phyloP scores from a whole-genome alignment of 2,329 filamentous ascomycete species.

The Clarireedia paspali region DNA sequence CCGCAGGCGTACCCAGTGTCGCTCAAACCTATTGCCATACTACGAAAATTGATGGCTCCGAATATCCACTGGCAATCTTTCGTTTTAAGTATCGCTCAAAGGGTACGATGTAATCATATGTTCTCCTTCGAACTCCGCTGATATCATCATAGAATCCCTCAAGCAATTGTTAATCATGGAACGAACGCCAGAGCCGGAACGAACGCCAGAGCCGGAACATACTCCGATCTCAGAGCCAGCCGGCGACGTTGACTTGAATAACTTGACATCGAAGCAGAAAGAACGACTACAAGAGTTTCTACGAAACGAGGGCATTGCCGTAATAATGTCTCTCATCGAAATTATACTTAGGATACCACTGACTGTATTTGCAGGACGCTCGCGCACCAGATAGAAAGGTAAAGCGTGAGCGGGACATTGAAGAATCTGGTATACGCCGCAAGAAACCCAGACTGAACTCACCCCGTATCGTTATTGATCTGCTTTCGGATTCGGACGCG shows the following conservation, averaged over 20 bases:
- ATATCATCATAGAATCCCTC: neutral
- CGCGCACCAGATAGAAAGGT: neutral
- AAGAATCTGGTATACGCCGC: neutral
- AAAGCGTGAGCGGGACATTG: neutral
- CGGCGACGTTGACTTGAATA: neutral
- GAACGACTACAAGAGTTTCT: conserved; percentile 1
- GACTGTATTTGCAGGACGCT: neutral
- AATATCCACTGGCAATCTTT: conserved; percentile 4
- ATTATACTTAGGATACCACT: neutral
- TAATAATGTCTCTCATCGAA: neutral
- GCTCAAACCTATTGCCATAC: accelerated
- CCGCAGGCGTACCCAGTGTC: neutral
- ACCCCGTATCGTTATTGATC: neutral
- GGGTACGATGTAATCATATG: neutral
- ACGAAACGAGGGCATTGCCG: neutral
- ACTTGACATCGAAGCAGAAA: neutral
- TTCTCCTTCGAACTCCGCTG: neutral
- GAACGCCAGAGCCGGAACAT: neutral
- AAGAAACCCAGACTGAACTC: neutral
- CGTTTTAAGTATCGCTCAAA: conserved; percentile 3
- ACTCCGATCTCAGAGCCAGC: neutral
- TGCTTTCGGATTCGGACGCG: neutral
- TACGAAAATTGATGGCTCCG: neutral
- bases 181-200: neutral
- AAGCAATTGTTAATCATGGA: conserved; percentile 4